Percentiles rank a stretch among this genome's conserved stretches.
phyloP scores from a whole-genome alignment of 2,329 filamentous ascomycete species.

The Fusarium hostae region DNA sequence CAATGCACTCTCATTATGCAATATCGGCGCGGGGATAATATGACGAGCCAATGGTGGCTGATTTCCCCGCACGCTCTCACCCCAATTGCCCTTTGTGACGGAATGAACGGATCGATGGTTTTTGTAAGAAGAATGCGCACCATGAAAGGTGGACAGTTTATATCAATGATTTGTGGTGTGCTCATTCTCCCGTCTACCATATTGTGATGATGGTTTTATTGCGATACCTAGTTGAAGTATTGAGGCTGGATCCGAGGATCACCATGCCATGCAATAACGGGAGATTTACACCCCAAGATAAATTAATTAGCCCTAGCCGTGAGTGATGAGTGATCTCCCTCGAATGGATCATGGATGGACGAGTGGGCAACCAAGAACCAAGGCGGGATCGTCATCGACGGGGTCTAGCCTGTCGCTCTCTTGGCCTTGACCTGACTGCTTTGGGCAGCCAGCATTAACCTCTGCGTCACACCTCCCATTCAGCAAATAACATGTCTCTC shows the following conservation, averaged over 20 bases:
- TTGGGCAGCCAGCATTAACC: not conserved
- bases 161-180: not conserved
- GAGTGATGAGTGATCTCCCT: constrained; percentile 19
- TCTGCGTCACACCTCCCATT: constrained; percentile 3
- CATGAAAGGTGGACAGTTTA: not conserved
- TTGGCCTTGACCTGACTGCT: not conserved
- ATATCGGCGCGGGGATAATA: not conserved
- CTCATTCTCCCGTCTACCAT: not conserved
- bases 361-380: not conserved
- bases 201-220: not conserved
- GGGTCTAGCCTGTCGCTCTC: not conserved
- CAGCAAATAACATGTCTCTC: not conserved
- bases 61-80: constrained; percentile 37
- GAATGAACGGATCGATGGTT: not conserved
- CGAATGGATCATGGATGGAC: not conserved
- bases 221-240: no score
- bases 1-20: not conserved
- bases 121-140: not conserved
- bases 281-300: constrained; percentile 23
- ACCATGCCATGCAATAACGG: constrained; percentile 11
- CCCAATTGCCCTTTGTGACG: constrained; percentile 19
- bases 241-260: not conserved
- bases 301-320: constrained; percentile 1
- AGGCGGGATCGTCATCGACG: constrained; percentile 26
- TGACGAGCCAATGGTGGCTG: constrained; percentile 14